These are phyloP conservation scores for Acer saccharum DNA, from an alignment of 345 rosid species.

Conservation along the genomic window DNA sequence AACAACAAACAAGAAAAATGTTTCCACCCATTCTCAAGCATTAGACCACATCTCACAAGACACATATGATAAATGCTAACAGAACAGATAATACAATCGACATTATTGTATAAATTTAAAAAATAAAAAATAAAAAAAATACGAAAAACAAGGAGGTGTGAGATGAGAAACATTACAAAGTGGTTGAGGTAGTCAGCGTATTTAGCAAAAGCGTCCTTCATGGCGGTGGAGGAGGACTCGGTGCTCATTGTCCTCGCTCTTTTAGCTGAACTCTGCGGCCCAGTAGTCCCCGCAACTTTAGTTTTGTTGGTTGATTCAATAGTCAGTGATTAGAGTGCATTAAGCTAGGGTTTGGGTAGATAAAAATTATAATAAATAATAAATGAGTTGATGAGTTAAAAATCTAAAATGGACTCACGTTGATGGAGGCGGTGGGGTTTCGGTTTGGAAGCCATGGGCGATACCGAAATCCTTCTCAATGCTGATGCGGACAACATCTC, in stretches of 20 bases:
- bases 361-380: background rate
- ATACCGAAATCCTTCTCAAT: conserved; percentile 26
- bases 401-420: conserved; percentile 28
- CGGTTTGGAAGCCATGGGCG: conserved; percentile 49
- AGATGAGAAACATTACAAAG: conserved; percentile 40
- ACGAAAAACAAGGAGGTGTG: background rate
- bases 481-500: conserved; percentile 38
- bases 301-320: background rate
- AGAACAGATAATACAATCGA: no score
- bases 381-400: background rate
- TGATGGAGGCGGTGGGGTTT: conserved; percentile 51
- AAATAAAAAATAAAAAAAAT: no score
- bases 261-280: conserved; percentile 40
- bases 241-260: conserved; percentile 51
- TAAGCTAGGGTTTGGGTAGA: background rate
- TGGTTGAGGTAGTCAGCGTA: conserved; percentile 68
- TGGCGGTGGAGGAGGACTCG: conserved; percentile 38
- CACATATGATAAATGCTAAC: background rate
- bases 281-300: conserved; percentile 40
- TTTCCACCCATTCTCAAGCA: no score
- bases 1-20: no score
- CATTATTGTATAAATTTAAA: background rate
- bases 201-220: conserved; percentile 53
- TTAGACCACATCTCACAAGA: no score
- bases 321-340: background rate